A percentile compares a stretch with the other conserved stretches of the same genome.
phyloP scores from a whole-genome alignment of 1,284 basidiomycete species.

The Naganishia sp. region DNA sequence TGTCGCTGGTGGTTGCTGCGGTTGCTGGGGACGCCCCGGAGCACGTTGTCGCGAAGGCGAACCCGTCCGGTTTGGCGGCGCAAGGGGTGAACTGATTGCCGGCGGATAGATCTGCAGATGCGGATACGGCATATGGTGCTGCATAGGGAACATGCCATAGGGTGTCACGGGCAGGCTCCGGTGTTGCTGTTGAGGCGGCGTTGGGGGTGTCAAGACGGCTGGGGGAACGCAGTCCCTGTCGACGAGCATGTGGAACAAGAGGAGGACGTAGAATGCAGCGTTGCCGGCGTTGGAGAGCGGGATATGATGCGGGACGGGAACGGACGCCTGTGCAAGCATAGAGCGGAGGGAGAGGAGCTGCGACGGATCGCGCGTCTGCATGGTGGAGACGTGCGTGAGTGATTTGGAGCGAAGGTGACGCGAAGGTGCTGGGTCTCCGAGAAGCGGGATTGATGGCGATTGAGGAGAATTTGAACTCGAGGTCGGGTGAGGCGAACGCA shows the following conservation, averaged over 20 bases:
- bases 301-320: slow-evolving; percentile 48
- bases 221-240: slow-evolving; percentile 33
- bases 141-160: slow-evolving; percentile 15
- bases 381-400: background rate
- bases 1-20: background rate
- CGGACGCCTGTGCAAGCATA: slow-evolving; percentile 48
- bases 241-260: slow-evolving; percentile 53
- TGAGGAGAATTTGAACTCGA: slow-evolving; percentile 26
- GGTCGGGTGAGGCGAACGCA: slow-evolving; percentile 6
- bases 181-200: slow-evolving; percentile 9
- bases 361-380: slow-evolving; percentile 9
- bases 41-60: slow-evolving; percentile 14
- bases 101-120: slow-evolving; percentile 31
- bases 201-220: slow-evolving; percentile 13
- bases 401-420: slow-evolving; percentile 21
- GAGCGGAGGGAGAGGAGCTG: slow-evolving; percentile 41
- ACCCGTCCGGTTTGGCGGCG: slow-evolving; percentile 13
- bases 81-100: slow-evolving; percentile 18
- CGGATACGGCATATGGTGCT: slow-evolving; percentile 26
- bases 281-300: slow-evolving; percentile 55
- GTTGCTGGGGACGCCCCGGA: no score
- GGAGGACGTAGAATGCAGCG: slow-evolving; percentile 53
- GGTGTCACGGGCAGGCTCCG: background rate
- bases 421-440: background rate
- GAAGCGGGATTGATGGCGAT: slow-evolving; percentile 4